phyloP scores from a whole-genome alignment of 1,139 yeast genomes.

The Debaryomycetaceae sp. region DNA sequence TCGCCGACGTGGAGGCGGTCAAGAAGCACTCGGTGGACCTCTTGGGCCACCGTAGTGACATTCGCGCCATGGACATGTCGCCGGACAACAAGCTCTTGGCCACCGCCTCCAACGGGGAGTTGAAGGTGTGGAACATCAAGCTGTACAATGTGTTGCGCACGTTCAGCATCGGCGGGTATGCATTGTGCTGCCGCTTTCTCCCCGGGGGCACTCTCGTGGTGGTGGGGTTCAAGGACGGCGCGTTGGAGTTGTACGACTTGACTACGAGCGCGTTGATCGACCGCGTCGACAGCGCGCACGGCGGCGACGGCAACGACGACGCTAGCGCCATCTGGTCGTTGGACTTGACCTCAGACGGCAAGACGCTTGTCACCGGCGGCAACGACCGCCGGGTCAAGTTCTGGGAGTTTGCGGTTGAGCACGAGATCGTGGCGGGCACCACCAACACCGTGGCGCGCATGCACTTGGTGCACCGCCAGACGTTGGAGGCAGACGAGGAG shows the following conservation, averaged over 20 bases:
- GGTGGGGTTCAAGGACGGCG: slow-evolving; percentile 89
- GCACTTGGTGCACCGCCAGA: slow-evolving; percentile 67
- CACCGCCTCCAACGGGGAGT: slow-evolving; percentile 84
- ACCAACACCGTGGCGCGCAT: slow-evolving; percentile 44
- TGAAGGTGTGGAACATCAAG: slow-evolving; percentile 83
- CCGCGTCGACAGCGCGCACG: slow-evolving; percentile 69
- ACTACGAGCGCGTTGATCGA: slow-evolving; percentile 74
- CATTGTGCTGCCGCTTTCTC: slow-evolving; percentile 72
- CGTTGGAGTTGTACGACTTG: slow-evolving; percentile 78
- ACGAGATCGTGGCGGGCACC: slow-evolving; percentile 69
- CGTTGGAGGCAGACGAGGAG: slow-evolving; percentile 83
- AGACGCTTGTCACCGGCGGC: slow-evolving; percentile 82
- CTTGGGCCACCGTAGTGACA: slow-evolving; percentile 86
- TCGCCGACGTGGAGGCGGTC: slow-evolving; percentile 22
- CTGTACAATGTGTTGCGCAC: slow-evolving; percentile 77
- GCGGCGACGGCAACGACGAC: slow-evolving; percentile 13
- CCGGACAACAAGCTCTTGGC: slow-evolving; percentile 77
- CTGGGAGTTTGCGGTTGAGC: slow-evolving; percentile 75
- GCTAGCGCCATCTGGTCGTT: slow-evolving; percentile 84
- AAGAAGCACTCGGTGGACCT: slow-evolving; percentile 60
- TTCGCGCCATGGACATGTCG: slow-evolving; percentile 78
- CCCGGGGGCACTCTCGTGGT: slow-evolving; percentile 90
- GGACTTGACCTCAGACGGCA: slow-evolving; percentile 84
- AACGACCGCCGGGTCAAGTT: slow-evolving; percentile 87
- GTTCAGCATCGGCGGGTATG: slow-evolving; percentile 72